Conservation (phyloP, 2,329 filamentous ascomycete species). For the Sodiomyces alkalinus region DNA sequence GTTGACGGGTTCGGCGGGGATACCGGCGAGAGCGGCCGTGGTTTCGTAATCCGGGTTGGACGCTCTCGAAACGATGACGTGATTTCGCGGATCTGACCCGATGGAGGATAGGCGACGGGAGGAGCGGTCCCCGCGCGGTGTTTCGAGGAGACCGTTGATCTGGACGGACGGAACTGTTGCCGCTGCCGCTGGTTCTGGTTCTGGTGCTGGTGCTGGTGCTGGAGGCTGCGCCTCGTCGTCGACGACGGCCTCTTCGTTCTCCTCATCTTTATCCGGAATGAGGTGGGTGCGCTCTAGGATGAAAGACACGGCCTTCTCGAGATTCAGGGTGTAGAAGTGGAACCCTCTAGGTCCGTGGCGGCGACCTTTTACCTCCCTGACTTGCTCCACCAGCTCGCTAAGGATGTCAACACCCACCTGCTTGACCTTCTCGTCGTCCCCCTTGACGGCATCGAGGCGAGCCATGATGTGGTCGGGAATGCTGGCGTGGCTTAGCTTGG, state of each 20-base stretch:
- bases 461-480: slow-evolving; percentile 57
- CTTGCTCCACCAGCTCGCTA: slow-evolving; percentile 65
- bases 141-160: slow-evolving; percentile 33
- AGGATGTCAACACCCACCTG: slow-evolving; percentile 67
- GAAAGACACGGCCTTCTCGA: slow-evolving; percentile 91
- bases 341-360: slow-evolving; percentile 55
- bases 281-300: slow-evolving; percentile 77
- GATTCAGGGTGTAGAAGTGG: slow-evolving; percentile 93
- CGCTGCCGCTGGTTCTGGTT: slow-evolving; percentile 17
- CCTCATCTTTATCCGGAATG: slow-evolving; percentile 49
- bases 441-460: slow-evolving; percentile 57
- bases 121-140: slow-evolving; percentile 18
- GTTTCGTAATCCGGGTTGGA: slow-evolving; percentile 54
- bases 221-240: slow-evolving; percentile 22
- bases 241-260: slow-evolving; percentile 35
- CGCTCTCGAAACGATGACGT: slow-evolving; percentile 63
- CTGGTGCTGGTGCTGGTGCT: too few relatives aligned
- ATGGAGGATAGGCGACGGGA: slow-evolving; percentile 59
- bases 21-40: slow-evolving; percentile 58
- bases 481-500: slow-evolving; percentile 82
- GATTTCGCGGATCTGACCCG: slow-evolving; percentile 74
- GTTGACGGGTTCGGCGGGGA: slow-evolving; percentile 61
- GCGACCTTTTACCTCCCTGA: slow-evolving; percentile 49
- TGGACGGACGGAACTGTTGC: slow-evolving; percentile 28
- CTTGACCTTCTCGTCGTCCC: slow-evolving; percentile 72